Base-by-base conservation (phyloP, 2,329 filamentous ascomycete species). In the Fusarium albidum region DNA sequence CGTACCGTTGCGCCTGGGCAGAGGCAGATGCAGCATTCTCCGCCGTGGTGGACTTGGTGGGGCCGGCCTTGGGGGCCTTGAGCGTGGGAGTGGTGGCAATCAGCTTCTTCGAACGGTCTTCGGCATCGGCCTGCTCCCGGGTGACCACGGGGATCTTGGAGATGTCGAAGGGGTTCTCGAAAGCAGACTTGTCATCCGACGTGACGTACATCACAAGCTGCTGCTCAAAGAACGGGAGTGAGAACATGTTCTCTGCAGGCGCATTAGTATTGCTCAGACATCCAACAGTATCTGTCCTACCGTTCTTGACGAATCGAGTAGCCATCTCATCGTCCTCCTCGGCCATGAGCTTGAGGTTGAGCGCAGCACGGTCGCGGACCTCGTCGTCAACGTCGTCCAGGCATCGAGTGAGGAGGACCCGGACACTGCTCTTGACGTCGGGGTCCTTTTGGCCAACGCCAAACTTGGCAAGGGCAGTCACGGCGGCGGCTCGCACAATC, bases 151-250 rank as follows among this genome's bases (percentile, higher is more conserved):
- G 95, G 38, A 99, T 90, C 69, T 89, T 88, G 67, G 89, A 86
- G 68, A 99, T 88, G 71, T 98, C 94, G 79, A 99, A 99, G 7
- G 95, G 88, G 28, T 81, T 79, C 33, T 88, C 84, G 68, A 98
- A 99, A 0, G 89, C 91, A 34, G 89, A 85, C 73, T 93, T 92
- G 69, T 95, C 91, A 47, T 92, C 91, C 11, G 93, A 92, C 14
- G 93, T 96, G 66, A 99, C 94, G 69, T 99, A 99, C 86, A 96
- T 90, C 64, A 97, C 93, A 43, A 99, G 87, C 72, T 98, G 93
- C 72, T 98, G 94, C 79, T 98, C 95, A 57, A 99, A 96, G 54
- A 91, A 92, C 10, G 92, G 91, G 17, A 99, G 83, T 9, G 94
- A 96, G 74, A 94, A 99, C 86, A 96, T 96, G 60, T 87, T 96